Evolutionary conservation across 1,284 basidiomycete genomes (phyloP).

Genomic region (Malassezia dermatis): DNA sequence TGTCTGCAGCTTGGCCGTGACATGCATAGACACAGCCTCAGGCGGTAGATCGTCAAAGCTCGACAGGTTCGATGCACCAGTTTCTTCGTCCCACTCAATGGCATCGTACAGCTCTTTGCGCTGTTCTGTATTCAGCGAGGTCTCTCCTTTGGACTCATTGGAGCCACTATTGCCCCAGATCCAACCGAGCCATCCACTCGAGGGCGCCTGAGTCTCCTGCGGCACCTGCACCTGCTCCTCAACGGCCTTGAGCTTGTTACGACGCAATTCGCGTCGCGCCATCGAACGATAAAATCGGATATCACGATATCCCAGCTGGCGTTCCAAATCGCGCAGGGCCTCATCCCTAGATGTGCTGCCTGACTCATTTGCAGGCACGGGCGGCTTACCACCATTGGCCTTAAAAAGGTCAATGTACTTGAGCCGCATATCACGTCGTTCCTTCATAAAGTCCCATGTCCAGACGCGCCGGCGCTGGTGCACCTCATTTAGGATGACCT

Average conservation of each 20-base stretch:
- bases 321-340: slow-evolving; percentile 61
- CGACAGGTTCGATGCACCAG: slow-evolving; percentile 19
- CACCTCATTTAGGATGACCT: slow-evolving; percentile 73
- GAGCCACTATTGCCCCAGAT: slow-evolving; percentile 32
- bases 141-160: slow-evolving; percentile 18
- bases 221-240: neutral
- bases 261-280: slow-evolving; percentile 74
- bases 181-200: slow-evolving; percentile 43
- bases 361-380: neutral
- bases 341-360: neutral
- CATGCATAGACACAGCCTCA: slow-evolving; percentile 70
- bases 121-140: slow-evolving; percentile 79
- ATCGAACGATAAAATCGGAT: slow-evolving; percentile 96
- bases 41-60: slow-evolving; percentile 54
- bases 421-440: slow-evolving; percentile 74
- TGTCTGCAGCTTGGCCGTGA: slow-evolving; percentile 54
- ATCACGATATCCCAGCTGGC: slow-evolving; percentile 81
- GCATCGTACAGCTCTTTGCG: slow-evolving; percentile 84
- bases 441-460: slow-evolving; percentile 84
- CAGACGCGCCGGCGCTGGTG: slow-evolving; percentile 73
- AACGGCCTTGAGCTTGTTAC: slow-evolving; percentile 54
- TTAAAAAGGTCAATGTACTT: slow-evolving; percentile 79
- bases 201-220: slow-evolving; percentile 55
- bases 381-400: slow-evolving; percentile 13
- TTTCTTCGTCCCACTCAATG: slow-evolving; percentile 68